These are phyloP conservation scores for Gastrolobium villosum DNA, from an alignment of 306 rosid genomes.

Conservation along the genomic window DNA sequence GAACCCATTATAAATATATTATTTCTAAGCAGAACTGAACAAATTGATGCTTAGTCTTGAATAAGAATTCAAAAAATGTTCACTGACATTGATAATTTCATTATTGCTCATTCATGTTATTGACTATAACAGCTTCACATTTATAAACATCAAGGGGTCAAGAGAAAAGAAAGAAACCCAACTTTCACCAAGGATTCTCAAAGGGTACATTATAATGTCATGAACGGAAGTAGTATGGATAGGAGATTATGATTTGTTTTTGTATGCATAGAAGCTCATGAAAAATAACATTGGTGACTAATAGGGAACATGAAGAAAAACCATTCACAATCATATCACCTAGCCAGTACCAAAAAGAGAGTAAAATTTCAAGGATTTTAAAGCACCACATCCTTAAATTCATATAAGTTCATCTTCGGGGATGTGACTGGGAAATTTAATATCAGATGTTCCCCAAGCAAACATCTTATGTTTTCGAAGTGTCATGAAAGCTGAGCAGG, in stretches of 20 bases:
- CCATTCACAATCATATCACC: slow-evolving; percentile 19
- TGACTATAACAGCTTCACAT: neutral
- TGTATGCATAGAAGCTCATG: neutral
- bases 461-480: slow-evolving; percentile 2
- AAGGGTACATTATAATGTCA: neutral
- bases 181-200: slow-evolving; percentile 17
- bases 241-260: neutral
- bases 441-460: slow-evolving; percentile 33
- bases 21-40: slow-evolving; percentile 2
- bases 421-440: slow-evolving; percentile 13
- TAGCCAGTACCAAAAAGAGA: slow-evolving; percentile 2
- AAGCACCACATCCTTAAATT: neutral
- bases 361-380: neutral
- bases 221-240: neutral
- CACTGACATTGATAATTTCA: neutral
- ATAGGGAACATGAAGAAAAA: slow-evolving; percentile 20
- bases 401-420: neutral
- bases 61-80: slow-evolving; percentile 15
- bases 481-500: neutral
- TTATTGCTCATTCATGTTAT: neutral
- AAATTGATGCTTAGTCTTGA: slow-evolving; percentile 7
- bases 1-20: slow-evolving; percentile 24
- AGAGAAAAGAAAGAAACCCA: slow-evolving; percentile 22
- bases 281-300: neutral
- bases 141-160: neutral